Conservation (phyloP, 345 rosid species). For the Turnera subulata region DNA sequence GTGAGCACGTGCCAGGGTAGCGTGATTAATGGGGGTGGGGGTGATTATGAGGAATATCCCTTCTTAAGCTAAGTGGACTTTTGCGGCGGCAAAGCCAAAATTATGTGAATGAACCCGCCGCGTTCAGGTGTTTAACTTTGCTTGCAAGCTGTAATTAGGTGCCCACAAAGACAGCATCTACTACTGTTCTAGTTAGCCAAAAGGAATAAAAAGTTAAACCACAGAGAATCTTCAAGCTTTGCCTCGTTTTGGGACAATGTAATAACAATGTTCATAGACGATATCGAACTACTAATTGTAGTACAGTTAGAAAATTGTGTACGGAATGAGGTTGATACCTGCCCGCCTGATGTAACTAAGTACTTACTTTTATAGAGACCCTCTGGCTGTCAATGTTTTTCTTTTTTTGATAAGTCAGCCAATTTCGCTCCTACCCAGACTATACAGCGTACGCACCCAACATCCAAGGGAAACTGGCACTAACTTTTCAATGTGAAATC, state of each 20-base stretch:
- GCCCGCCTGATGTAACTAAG: no score
- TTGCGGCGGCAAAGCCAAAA: conserved; percentile 16
- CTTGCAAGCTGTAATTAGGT: not conserved
- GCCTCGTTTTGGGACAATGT: no score
- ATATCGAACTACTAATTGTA: no score
- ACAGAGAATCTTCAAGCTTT: no score
- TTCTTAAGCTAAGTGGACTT: not conserved
- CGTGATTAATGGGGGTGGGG: conserved; percentile 27
- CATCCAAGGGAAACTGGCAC: not conserved
- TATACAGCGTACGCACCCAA: not conserved
- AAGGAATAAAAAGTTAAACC: no score
- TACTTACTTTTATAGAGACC: no score
- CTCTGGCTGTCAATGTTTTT: not conserved
- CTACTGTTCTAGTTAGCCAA: no score
- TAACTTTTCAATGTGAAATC: not conserved
- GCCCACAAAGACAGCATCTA: no score
- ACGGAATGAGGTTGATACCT: no score
- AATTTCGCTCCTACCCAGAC: no score
- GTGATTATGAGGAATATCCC: not conserved
- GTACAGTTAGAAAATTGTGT: no score
- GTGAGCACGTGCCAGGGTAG: conserved; percentile 40
- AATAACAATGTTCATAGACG: no score
- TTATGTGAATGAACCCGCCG: conserved; percentile 11
- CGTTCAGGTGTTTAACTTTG: not conserved
- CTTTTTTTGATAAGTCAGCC: not conserved